Evolutionary conservation across 371 early-diverging fungal species (phyloP), one percentile per base, ranked within the genome.

Genomic region (Massospora cicadina): DNA sequence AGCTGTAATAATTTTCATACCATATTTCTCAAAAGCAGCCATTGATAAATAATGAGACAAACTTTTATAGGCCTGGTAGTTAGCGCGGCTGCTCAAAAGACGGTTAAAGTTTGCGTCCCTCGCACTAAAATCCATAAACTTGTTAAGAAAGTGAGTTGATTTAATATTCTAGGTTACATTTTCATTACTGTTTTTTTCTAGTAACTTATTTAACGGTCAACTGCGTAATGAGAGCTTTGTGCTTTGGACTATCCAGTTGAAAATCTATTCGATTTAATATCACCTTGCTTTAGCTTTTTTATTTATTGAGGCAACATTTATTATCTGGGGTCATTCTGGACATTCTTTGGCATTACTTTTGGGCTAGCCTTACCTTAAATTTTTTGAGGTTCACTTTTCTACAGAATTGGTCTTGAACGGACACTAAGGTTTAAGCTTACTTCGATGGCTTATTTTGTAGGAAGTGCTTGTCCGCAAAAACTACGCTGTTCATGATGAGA

Each of bases 71-170:
- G 89, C 58, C 81, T 87, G 74, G 95, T 95, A 55, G 81, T 93
- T 63, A 85, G 90, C 70, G 91, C 90, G 33, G 86, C 88, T 70
- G 89, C 87, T 86, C 81, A 82, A 70, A 91, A 90, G 81, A 93
- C 95, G 7, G 81, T 90, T 73, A 92, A 90, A 72, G 95, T 95
- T 67, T 80, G 87, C 57, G 90, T 91, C 21, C 84, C 86, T 27
- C 76, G 78, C 68, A 75, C 81, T 57, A 81, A 79, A 60, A 70
- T 89, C 55, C 91, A 94, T 70, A 91, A 87, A 30, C 75, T 85
- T 65, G 89, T 91, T 55, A 81, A 83, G 68, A 93, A 93, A 87
- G 93, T 91, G 79, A 27, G 32, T 33, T 24, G 17, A 12, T 25
- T 13, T n/a, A 26, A n/a, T 30, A 31, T 5, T 56, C 28, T 24